phyloP scores from a whole-genome alignment of 2,329 filamentous ascomycete species.

The Knufia fluminis region DNA sequence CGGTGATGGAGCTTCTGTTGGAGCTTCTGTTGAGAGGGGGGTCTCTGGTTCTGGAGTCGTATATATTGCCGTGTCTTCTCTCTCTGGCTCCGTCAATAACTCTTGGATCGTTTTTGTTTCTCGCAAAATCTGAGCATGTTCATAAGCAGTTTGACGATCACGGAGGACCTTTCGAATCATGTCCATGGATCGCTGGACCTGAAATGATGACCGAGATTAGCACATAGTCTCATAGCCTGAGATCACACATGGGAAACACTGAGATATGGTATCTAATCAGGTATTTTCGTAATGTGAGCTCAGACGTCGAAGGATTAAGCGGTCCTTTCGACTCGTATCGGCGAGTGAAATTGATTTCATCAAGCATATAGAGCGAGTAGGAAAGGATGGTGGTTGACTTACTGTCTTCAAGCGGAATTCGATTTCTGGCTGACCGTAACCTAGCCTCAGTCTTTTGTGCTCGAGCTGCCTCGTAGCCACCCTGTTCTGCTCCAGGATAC shows the following conservation, averaged over 20 bases:
- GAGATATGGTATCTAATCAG: slow-evolving; percentile 15
- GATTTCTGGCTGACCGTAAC: slow-evolving; percentile 64
- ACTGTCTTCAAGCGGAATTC: slow-evolving; percentile 57
- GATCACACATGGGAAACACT: background rate
- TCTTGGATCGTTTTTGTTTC: slow-evolving; percentile 9
- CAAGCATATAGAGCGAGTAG: background rate
- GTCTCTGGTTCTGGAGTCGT: background rate
- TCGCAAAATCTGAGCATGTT: slow-evolving; percentile 13
- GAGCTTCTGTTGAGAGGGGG: background rate
- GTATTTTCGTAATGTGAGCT: slow-evolving; percentile 20
- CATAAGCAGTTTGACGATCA: slow-evolving; percentile 13
- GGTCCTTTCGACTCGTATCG: slow-evolving; percentile 25
- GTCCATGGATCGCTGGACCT: slow-evolving; percentile 11
- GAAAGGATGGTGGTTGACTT: slow-evolving; percentile 28
- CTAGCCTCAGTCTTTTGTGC: slow-evolving; percentile 55
- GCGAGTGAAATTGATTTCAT: slow-evolving; percentile 27
- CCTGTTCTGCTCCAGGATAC: slow-evolving; percentile 80
- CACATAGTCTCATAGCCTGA: background rate
- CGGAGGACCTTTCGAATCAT: slow-evolving; percentile 10
- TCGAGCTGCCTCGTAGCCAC: slow-evolving; percentile 69
- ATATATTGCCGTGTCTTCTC: background rate
- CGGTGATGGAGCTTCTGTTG: background rate
- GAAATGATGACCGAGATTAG: background rate
- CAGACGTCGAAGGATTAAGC: slow-evolving; percentile 22
- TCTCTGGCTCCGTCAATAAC: background rate